Base-by-base conservation (phyloP, 768 basidiomycete species). In the Auriscalpium microsporum region DNA sequence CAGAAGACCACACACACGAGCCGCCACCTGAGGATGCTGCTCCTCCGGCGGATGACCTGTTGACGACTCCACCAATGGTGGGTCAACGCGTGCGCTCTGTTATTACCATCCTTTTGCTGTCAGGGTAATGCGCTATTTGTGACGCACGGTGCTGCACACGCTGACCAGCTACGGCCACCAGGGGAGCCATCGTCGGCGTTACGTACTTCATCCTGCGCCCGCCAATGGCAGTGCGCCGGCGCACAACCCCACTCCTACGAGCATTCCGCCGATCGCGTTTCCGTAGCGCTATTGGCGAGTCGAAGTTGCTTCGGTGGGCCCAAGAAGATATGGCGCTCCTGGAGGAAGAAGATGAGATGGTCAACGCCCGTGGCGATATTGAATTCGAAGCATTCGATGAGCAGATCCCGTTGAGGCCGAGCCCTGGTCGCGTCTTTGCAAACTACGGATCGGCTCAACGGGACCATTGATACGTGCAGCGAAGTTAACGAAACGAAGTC, bases 271-370 rank as follows among this genome's bases (percentile, higher is more conserved):
- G 56, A 14, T 17, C 48, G n/a, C 54, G 54, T 49, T 56, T 52
- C 33, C 38, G 51, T 40, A 54, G 51, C 17, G 42, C 51, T 8
- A 49, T 45, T 21, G 50, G 61, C 44, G 51, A 60, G 38, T 9
- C 45, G 19, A 56, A 57, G 45, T 45, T 57, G 8, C 34, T 60
- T 5, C 53, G 50, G 10, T 63, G 62, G 62, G 58, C 56, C 10
- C 36, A 58, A 42, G 61, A 62, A 50, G 61, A 62, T 21, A 11
- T 56, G 8, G 54, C 51, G 17, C 42, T 51, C 13, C 46, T 35
- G 10, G 58, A 54, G 5, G 61, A 62, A 19, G 58, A 28, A 34
- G 61, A 61, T 42, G 58, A 60, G 38, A 62, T 62, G 61, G 61
- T 62, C 2, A 62, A 63, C 34, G 53, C 52, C 46, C 55, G 45